Base-by-base conservation (phyloP, 495 filamentous ascomycete genomes). In the Daldinia vernicosa region DNA sequence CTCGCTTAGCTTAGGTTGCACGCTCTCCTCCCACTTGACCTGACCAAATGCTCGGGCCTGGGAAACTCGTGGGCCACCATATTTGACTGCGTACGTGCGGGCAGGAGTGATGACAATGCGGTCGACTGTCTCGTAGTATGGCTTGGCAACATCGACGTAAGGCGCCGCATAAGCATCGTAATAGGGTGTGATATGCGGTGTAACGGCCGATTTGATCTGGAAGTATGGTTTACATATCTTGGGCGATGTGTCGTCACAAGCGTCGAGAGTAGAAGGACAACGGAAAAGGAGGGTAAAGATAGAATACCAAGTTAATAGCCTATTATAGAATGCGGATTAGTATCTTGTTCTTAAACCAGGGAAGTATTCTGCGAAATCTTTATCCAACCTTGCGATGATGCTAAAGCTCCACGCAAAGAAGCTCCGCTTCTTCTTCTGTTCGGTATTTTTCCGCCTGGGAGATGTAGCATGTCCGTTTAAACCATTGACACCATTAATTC, bases 191-290 rank as follows among this genome's bases (percentile, higher is more conserved):
- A 96, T 70, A 76, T 95, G 89, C 7, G 96, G 95, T 28, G 86
- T 79, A 52, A 93, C 80, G 40, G 90, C 84, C 3, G 90, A 86
- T 63, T 89, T 89, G 57, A 88, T 80, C 54, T 89, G 83, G 57
- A 97, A 86, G 75, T 95, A 96, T 4, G 92, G 91, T 75, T 90
- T 90, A 84, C 96, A 99, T 32, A 98, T 88, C 55, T 80, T 83
- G 2, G 95, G 93, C 11, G 93, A 94, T 24, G 84, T 78, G 27
- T 91, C 86, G 52, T 85, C 89, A 74, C 95, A 82, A 2, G 87
- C 86, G 19, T 88, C 84, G 56, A 89, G 79, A 14, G 85, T 85
- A 22, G 90, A 84, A 11, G 95, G 96, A 78, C 96, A 99, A 27
- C 90, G 88, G 73, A 99, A 88, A 54, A 93, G 80, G 19, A 93